A percentile compares a stretch with the other conserved stretches of the same genome.
These are phyloP conservation scores for Ophiostoma novo-ulmi DNA, from an alignment of 2,329 filamentous ascomycete species.

Conservation along the genomic window DNA sequence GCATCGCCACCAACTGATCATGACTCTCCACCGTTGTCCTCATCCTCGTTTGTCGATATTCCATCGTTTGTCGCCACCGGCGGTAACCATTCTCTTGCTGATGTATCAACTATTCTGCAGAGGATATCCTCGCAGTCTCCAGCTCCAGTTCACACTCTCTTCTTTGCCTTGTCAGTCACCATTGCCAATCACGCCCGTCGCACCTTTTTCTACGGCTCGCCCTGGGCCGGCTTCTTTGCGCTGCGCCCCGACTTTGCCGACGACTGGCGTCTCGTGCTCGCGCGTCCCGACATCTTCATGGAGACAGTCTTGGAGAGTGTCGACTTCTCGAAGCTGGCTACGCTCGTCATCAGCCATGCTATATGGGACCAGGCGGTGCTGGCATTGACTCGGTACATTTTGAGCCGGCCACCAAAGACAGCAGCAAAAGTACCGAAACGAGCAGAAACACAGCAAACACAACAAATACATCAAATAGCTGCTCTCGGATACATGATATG, in stretches of 20 bases:
- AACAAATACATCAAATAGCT: not conserved
- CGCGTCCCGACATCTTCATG: slow-evolving; percentile 37
- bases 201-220: slow-evolving; percentile 29
- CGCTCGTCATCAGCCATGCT: slow-evolving; percentile 15
- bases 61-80: slow-evolving; percentile 17
- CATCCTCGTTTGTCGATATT: slow-evolving; percentile 20
- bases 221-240: slow-evolving; percentile 27
- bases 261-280: slow-evolving; percentile 29
- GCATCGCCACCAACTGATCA: not conserved
- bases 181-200: slow-evolving; percentile 39
- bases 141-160: slow-evolving; percentile 28
- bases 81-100: not conserved
- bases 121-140: slow-evolving; percentile 30
- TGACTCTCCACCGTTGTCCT: not conserved
- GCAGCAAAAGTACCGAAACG: too few species aligned
- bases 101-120: not conserved
- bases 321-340: slow-evolving; percentile 23
- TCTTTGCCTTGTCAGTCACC: slow-evolving; percentile 31
- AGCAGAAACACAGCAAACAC: slow-evolving; percentile 12
- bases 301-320: slow-evolving; percentile 18
- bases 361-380: slow-evolving; percentile 23
- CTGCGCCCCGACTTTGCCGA: slow-evolving; percentile 6
- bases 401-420: too few species aligned
- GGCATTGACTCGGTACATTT: too few species aligned
- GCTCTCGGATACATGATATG: slow-evolving; percentile 29